These are phyloP conservation scores for Trypanosomatidae sp. DNA, from an alignment of 208 protist species.

Conservation along the genomic window DNA sequence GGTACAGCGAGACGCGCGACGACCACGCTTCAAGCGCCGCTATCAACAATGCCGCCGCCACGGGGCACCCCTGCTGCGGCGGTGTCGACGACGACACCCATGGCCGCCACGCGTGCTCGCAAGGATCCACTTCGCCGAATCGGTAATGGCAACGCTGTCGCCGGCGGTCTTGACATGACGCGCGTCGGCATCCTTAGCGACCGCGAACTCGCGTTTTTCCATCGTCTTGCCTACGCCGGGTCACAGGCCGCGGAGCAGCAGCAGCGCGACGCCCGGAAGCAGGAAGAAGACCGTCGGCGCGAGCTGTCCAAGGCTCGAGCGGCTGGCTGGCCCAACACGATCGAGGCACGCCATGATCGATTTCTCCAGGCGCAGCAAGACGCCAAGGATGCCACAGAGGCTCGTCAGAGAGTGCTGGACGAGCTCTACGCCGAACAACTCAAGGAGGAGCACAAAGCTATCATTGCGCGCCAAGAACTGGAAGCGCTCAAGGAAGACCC, in stretches of 20 bases:
- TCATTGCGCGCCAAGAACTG: conserved; percentile 47
- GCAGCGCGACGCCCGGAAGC: conserved; percentile 26
- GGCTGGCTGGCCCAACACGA: conserved; percentile 69
- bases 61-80: not conserved
- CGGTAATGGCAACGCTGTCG: conserved; percentile 86
- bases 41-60: not conserved
- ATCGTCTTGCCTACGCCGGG: conserved; percentile 34
- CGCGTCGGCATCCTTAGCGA: conserved; percentile 75
- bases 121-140: conserved; percentile 56
- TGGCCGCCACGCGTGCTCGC: conserved; percentile 49
- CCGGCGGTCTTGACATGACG: conserved; percentile 47
- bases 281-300: conserved; percentile 38
- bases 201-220: conserved; percentile 67
- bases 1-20: not conserved
- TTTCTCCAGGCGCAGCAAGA: conserved; percentile 48
- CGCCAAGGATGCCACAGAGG: conserved; percentile 54
- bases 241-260: conserved; percentile 31
- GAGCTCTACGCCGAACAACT: conserved; percentile 57
- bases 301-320: conserved; percentile 47
- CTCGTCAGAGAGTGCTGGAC: conserved; percentile 54
- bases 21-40: not conserved
- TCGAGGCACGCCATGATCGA: conserved; percentile 56
- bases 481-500: conserved; percentile 71
- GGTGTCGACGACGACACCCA: conserved; percentile 5
- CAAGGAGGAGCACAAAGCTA: conserved; percentile 53